Evolutionary conservation across 208 protist genomes (phyloP), one percentile per base, ranked within the genome.

Genomic region (Leishmania gerbilli): DNA sequence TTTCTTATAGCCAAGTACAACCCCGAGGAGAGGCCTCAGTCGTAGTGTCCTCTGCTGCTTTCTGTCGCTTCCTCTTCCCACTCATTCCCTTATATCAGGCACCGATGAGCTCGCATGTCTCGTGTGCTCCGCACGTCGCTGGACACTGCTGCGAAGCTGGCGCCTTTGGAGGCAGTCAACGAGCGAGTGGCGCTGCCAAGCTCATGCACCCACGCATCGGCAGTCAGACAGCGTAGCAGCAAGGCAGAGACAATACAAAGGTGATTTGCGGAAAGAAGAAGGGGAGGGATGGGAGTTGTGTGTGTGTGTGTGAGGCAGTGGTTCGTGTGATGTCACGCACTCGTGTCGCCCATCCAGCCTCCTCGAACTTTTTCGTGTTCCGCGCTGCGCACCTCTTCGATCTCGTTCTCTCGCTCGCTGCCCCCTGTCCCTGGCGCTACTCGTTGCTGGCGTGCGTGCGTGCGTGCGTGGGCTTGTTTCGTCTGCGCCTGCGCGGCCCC

Each of bases 1-100:
- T 85, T 86, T 67, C 82, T 91, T 60, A 69, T 64, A 11, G 79
- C 81, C 62, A 96, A 94, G 84, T 96, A 96, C 84, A 55, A 86
- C 34, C 74, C 78, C 1, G 79, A 79, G 13, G 77, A 45, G 5
- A 77, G 64, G 11, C 15, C 9, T 19, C 71, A 37, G 40, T 31
- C 56, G 64, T 37, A 69, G 74, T 75, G 34, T 3, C 62, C 62
- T n/a, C 62, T 67, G 62, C n/a, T 31, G 19, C 40, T 17, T 31
- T 31, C 69, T 34, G 55, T 7, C 11, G 40, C 65, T 51, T 31
- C 1, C 13, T 51, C 3, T 17, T 53, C n/a, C n/a, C 45, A 31
- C 65, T 24, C 34, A 71, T 15, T 55, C 45, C 55, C 21, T 74
- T 71, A 11, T 45, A 47, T 31, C 2, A 42, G 34, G 40, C 55